Conservation (phyloP, 2,329 filamentous ascomycete species). For the Apiospora rasikravindrae region DNA sequence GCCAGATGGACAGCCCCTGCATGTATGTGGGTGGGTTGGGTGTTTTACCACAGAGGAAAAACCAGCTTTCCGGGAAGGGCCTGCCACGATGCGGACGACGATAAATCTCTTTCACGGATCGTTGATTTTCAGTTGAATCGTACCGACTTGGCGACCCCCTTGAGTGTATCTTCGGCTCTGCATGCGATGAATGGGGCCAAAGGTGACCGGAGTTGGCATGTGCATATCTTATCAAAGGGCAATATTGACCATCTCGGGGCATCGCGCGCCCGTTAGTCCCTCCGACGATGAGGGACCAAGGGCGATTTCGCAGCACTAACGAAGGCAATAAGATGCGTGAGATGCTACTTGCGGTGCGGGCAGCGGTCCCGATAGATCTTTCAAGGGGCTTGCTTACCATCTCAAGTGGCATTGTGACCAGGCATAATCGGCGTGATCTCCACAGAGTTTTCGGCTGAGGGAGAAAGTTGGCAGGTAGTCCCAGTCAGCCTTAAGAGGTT, state of each 20-base stretch:
- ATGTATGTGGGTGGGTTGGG: slow-evolving; percentile 10
- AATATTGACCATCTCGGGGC: slow-evolving; percentile 13
- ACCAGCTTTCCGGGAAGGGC: slow-evolving; percentile 6
- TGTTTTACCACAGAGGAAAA: background rate
- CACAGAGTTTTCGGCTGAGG: background rate
- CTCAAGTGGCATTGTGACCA: background rate
- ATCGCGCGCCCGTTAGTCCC: background rate
- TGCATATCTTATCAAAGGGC: background rate
- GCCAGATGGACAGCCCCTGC: background rate
- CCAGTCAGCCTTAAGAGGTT: slow-evolving; percentile 17
- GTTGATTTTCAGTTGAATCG: background rate
- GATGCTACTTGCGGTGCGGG: background rate
- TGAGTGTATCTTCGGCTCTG: background rate
- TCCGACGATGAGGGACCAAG: background rate
- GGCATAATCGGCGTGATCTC: slow-evolving; percentile 4
- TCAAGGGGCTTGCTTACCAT: slow-evolving; percentile 14
- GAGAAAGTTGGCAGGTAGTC: slow-evolving; percentile 18
- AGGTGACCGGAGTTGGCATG: background rate
- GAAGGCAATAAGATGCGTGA: background rate
- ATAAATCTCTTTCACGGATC: slow-evolving; percentile 1
- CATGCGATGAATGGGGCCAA: background rate
- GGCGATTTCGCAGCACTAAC: background rate
- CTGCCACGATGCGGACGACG: background rate
- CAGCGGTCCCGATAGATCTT: slow-evolving; percentile 7
- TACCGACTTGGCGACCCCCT: background rate